These are phyloP conservation scores for Fusarium redolens DNA, from an alignment of 2,329 filamentous ascomycete species.

Conservation along the genomic window DNA sequence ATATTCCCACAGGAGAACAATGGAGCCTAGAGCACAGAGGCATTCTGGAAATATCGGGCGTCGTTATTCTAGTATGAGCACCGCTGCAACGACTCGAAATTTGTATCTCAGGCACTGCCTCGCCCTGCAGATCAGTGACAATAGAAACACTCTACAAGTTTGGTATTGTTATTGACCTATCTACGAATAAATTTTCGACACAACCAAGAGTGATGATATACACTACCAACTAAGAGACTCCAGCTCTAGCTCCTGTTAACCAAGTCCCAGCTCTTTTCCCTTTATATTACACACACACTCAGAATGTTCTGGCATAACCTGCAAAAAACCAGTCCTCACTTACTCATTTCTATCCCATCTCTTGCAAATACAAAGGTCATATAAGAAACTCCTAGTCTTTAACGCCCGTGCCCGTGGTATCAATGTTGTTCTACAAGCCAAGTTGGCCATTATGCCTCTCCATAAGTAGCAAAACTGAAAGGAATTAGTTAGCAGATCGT, in stretches of 20 bases:
- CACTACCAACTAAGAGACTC: background rate
- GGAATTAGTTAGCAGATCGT: constrained; percentile 7
- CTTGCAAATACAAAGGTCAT: background rate
- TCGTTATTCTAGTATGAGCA: background rate
- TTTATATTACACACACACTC: constrained; percentile 9
- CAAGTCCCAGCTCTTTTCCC: background rate
- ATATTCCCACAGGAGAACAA: background rate
- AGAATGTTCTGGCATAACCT: background rate
- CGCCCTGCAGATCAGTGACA: background rate
- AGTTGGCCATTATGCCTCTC: constrained; percentile 50
- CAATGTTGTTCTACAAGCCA: constrained; percentile 21
- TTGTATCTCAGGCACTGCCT: background rate
- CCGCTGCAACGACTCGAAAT: background rate
- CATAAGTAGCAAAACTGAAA: constrained; percentile 54
- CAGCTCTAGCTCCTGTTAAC: background rate
- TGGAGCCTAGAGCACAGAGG: background rate
- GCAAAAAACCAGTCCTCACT: constrained; percentile 11
- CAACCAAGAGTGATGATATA: background rate
- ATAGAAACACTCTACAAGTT: background rate
- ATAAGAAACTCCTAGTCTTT: constrained; percentile 26
- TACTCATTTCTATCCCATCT: background rate
- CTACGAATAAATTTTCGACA: background rate
- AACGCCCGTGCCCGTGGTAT: constrained; percentile 39
- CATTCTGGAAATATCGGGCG: background rate
- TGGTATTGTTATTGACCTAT: background rate